These are phyloP conservation scores for Clonostachys rhizophaga DNA, from an alignment of 2,329 filamentous ascomycete species.

Conservation along the genomic window DNA sequence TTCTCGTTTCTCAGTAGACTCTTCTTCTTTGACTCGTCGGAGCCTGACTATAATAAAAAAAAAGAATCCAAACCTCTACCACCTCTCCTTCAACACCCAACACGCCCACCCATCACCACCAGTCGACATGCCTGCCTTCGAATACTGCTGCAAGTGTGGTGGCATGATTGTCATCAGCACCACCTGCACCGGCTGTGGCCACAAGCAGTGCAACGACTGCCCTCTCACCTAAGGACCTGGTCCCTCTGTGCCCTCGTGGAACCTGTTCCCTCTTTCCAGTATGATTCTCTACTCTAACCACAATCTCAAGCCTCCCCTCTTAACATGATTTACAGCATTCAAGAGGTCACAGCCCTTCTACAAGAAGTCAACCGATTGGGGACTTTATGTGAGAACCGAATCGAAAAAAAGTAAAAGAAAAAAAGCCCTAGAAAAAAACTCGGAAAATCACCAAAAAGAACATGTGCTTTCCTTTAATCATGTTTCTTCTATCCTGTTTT, in stretches of 20 bases:
- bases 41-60: not conserved
- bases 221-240: slow-evolving; percentile 19
- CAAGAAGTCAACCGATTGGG: not conserved
- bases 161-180: slow-evolving; percentile 53
- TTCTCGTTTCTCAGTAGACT: not conserved
- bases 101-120: slow-evolving; percentile 1
- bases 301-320: not conserved
- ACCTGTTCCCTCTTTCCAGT: not conserved
- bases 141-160: slow-evolving; percentile 52
- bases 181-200: slow-evolving; percentile 43
- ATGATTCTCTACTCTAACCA: not conserved
- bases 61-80: slow-evolving; percentile 1
- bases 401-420: not conserved
- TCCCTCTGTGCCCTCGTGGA: not conserved
- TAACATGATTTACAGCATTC: not conserved
- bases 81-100: slow-evolving; percentile 2
- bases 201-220: slow-evolving; percentile 45
- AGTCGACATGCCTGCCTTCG: slow-evolving; percentile 35
- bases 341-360: no score
- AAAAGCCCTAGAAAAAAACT: not conserved
- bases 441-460: not conserved
- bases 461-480: no score
- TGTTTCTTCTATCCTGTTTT: no score
- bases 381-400: not conserved
- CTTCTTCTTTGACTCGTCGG: not conserved